phyloP scores from a whole-genome alignment of 2,329 filamentous ascomycete species.

The Chaetomium globosum region DNA sequence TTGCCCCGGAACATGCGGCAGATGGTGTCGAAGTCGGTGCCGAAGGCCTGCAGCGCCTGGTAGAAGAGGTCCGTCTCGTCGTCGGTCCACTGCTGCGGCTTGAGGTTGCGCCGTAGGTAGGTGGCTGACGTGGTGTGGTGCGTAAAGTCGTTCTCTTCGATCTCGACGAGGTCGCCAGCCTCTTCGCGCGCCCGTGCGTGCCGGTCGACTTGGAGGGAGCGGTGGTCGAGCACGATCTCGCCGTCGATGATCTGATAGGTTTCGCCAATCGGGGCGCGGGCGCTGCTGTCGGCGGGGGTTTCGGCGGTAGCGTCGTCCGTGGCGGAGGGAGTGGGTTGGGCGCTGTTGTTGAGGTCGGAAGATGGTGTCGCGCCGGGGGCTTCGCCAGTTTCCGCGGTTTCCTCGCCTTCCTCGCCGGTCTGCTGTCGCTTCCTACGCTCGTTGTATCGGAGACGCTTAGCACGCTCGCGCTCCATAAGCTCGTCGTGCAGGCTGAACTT shows the following conservation, averaged over 20 bases:
- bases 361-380: slow-evolving; percentile 19
- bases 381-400: slow-evolving; percentile 25
- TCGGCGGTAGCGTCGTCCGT: slow-evolving; percentile 30
- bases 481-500: slow-evolving; percentile 74
- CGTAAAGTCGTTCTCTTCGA: slow-evolving; percentile 80
- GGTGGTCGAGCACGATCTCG: slow-evolving; percentile 70
- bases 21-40: slow-evolving; percentile 82
- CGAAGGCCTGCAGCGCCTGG: slow-evolving; percentile 72
- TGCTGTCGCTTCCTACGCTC: slow-evolving; percentile 48
- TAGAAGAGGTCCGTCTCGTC: slow-evolving; percentile 76
- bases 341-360: slow-evolving; percentile 15
- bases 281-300: slow-evolving; percentile 2
- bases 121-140: slow-evolving; percentile 69
- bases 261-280: slow-evolving; percentile 38
- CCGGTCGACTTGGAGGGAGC: slow-evolving; percentile 67
- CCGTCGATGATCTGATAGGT: slow-evolving; percentile 70
- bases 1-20: slow-evolving; percentile 72
- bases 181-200: slow-evolving; percentile 63
- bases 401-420: slow-evolving; percentile 33
- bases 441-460: slow-evolving; percentile 42
- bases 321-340: slow-evolving; percentile 4
- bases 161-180: slow-evolving; percentile 58
- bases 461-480: slow-evolving; percentile 67
- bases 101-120: slow-evolving; percentile 66
- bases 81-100: slow-evolving; percentile 69